Evolutionary conservation across 1,139 yeast species (phyloP).

Genomic region (Hyphopichia wangnamkhiaoensis): DNA sequence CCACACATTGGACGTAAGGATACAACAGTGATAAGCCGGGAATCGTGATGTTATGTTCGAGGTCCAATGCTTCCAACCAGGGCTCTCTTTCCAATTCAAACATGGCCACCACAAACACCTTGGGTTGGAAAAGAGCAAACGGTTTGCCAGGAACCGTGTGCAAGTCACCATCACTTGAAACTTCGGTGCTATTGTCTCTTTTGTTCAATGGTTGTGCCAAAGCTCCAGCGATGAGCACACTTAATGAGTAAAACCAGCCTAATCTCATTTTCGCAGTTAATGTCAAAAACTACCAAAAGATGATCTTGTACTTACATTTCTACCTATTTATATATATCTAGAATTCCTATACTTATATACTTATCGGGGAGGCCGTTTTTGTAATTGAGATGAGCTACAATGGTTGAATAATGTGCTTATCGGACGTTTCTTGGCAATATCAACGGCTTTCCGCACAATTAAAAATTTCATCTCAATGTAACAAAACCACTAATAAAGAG

Average conservation of each 20-base stretch:
- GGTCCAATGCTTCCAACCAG: slow-evolving; percentile 51
- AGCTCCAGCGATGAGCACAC: neutral
- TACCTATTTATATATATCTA: no score
- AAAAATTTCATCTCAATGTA: no score
- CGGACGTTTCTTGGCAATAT: neutral
- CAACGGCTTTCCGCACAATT: neutral
- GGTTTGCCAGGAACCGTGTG: slow-evolving; percentile 32
- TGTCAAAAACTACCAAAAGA: no score
- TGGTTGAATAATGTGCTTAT: no score
- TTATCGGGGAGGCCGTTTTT: no score
- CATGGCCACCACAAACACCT: slow-evolving; percentile 58
- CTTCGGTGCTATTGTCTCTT: slow-evolving; percentile 7
- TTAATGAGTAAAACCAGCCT: no score
- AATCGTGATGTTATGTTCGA: slow-evolving; percentile 51
- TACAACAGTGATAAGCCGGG: slow-evolving; percentile 65
- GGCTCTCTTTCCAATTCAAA: slow-evolving; percentile 55
- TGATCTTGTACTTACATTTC: no score
- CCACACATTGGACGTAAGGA: slow-evolving; percentile 57
- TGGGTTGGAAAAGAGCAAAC: slow-evolving; percentile 47
- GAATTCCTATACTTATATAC: no score
- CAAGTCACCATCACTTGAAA: slow-evolving; percentile 19
- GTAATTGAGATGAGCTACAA: neutral
- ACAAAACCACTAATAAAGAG: neutral
- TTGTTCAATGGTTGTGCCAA: slow-evolving; percentile 1
- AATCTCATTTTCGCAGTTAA: no score